Evolutionary conservation across 768 basidiomycete species (phyloP), one percentile per base, ranked within the genome.

Genomic region (Agrocybe praecox): DNA sequence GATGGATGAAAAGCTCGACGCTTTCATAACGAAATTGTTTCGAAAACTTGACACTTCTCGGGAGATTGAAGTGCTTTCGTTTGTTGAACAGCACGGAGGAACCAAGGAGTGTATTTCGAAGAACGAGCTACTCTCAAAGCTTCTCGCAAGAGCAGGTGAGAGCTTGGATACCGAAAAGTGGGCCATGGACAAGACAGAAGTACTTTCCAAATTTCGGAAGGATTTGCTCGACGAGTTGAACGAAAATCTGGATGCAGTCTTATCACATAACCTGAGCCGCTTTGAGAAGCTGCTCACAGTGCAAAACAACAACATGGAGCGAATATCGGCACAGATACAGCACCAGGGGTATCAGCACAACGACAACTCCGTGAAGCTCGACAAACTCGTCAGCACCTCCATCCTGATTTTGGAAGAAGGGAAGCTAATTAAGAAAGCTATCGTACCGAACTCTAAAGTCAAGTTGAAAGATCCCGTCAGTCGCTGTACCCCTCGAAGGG

Each of bases 21-120:
- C 51, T 34, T 44, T 71, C 6, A 45, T 47, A 5, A 36, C 64
- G 2, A 21, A 24, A 3, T 60, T 77, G 24, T 73, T 79, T 57
- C 65, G 66, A 21, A 67, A 66, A 34, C 64, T 75, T 12, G 69
- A 74, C 36, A 66, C 73, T 0, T 67, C 72, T 4, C 66, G 69
- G n/a, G 74, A 76, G 52, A 64, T 62, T 49, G 73, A 74, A n/a
- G 53, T 73, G 2, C 49, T 61, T 11, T 62, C 61, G 12, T 70
- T 76, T 46, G 66, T 78, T 14, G 63, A 69, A 29, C 61, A 66
- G 10, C 68, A 73, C 22, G 75, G 75, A 15, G 74, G 75, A 2
- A 57, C 65, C 0, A 60, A 66, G 33, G 69, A 69, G 9, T 73
- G 70, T 46, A 50, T 74, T 21, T 64, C 68, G 17, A 67, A 71